Conservation (phyloP, 768 basidiomycete genomes). For the Pleurotus cornucopiae region DNA sequence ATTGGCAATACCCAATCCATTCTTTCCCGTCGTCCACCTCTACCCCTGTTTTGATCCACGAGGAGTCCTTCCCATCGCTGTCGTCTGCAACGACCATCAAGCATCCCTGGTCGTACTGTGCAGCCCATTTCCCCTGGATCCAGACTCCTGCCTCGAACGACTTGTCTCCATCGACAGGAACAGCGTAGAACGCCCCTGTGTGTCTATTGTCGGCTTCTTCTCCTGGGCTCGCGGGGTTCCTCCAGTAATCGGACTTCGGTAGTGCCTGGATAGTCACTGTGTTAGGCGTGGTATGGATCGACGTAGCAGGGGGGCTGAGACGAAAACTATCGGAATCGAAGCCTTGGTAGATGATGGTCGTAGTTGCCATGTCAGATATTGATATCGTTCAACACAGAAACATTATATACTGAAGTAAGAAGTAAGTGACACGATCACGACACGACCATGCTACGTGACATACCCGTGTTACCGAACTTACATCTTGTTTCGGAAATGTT, state of each 20-base stretch:
- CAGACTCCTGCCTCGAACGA: slow-evolving; percentile 8
- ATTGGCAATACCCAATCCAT: slow-evolving; percentile 6
- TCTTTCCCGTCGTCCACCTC: slow-evolving; percentile 12
- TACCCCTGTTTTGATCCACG: slow-evolving; percentile 11
- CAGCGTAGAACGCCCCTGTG: slow-evolving; percentile 7
- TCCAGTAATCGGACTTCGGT: slow-evolving; percentile 4
- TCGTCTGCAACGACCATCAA: slow-evolving; percentile 7
- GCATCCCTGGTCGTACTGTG: slow-evolving; percentile 11
- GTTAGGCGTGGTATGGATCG: neutral
- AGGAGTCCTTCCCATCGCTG: neutral
- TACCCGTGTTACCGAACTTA: no score
- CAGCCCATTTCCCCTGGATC: slow-evolving; percentile 9
- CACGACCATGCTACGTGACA: no score
- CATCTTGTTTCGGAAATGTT: no score
- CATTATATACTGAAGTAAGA: no score
- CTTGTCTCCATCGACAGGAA: neutral
- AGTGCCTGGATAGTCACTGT: neutral
- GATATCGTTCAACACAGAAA: no score
- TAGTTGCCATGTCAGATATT: neutral
- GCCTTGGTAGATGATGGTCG: neutral
- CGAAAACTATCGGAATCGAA: neutral
- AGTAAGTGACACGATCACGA: no score
- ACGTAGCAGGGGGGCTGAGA: neutral
- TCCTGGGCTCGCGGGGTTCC: neutral
- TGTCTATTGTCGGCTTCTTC: slow-evolving; percentile 4